phyloP scores from a whole-genome alignment of 257 asterid species.

The Nicotiana knightiana region DNA sequence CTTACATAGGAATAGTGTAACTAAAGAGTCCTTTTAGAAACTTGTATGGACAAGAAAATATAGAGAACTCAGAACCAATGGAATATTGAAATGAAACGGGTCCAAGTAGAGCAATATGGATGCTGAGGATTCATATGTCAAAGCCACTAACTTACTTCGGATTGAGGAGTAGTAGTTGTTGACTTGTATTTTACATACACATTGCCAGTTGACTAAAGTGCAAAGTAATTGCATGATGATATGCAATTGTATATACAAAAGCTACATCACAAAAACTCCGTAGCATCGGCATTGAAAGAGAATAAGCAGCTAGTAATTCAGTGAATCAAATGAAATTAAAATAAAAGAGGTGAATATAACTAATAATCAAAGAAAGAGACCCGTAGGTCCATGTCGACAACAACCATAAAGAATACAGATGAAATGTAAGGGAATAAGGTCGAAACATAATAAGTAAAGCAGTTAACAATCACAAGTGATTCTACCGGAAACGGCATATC shows the following conservation, averaged over 20 bases:
- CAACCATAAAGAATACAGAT: neutral
- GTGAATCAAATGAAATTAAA: neutral
- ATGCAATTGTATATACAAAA: neutral
- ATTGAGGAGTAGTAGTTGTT: neutral
- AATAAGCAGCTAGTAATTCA: neutral
- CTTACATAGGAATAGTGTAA: neutral
- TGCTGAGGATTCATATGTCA: neutral
- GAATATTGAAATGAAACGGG: neutral
- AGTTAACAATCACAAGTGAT: neutral
- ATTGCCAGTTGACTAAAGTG: neutral
- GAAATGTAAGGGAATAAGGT: neutral
- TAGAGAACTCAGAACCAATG: neutral
- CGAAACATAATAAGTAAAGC: neutral
- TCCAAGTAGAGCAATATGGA: neutral
- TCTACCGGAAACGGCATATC: too few species aligned
- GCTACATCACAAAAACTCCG: neutral
- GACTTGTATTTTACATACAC: neutral
- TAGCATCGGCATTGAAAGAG: neutral
- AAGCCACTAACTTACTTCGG: neutral
- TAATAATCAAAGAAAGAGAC: neutral
- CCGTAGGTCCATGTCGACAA: neutral
- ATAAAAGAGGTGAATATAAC: neutral
- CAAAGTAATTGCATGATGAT: neutral
- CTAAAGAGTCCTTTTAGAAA: neutral
- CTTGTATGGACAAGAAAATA: neutral